phyloP scores from a whole-genome alignment of 2,329 filamentous ascomycete genomes.

The Fusarium sublunatum region DNA sequence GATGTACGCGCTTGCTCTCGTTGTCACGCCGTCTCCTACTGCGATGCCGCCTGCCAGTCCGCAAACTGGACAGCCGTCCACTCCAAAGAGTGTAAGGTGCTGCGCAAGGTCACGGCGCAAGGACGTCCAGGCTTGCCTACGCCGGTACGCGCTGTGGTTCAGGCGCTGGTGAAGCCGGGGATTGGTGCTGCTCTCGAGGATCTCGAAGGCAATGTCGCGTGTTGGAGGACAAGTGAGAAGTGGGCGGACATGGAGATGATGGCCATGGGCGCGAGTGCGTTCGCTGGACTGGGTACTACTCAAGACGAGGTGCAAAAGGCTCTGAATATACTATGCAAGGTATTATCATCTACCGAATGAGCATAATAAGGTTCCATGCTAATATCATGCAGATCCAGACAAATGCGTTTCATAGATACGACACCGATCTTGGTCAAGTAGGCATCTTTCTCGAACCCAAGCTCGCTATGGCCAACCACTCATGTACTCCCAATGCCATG shows the following conservation, averaged over 20 bases:
- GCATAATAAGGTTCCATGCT: not conserved
- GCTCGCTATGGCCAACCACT: slow-evolving; percentile 71
- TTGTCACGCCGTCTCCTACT: slow-evolving; percentile 67
- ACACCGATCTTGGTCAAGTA: slow-evolving; percentile 62
- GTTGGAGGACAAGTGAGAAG: slow-evolving; percentile 51
- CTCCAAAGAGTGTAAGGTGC: slow-evolving; percentile 65
- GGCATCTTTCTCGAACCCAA: slow-evolving; percentile 67
- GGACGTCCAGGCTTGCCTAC: slow-evolving; percentile 59
- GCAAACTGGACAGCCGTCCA: slow-evolving; percentile 65
- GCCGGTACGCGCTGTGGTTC: slow-evolving; percentile 64
- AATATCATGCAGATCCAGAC: slow-evolving; percentile 62
- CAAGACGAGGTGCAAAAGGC: slow-evolving; percentile 55
- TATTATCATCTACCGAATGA: slow-evolving; percentile 44
- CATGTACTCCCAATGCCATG: slow-evolving; percentile 69
- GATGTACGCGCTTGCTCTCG: slow-evolving; percentile 59
- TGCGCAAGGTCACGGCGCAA: slow-evolving; percentile 47
- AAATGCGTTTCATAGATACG: slow-evolving; percentile 69
- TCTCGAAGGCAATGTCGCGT: slow-evolving; percentile 61
- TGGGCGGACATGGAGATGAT: slow-evolving; percentile 64
- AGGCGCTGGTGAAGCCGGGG: slow-evolving; percentile 58
- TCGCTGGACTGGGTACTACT: slow-evolving; percentile 54
- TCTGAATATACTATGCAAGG: slow-evolving; percentile 65
- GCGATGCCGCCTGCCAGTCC: slow-evolving; percentile 64
- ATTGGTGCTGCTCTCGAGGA: slow-evolving; percentile 50
- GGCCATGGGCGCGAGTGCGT: slow-evolving; percentile 56